phyloP scores from a whole-genome alignment of 805 yeast genomes.

The Schwanniomyces yamadae region DNA sequence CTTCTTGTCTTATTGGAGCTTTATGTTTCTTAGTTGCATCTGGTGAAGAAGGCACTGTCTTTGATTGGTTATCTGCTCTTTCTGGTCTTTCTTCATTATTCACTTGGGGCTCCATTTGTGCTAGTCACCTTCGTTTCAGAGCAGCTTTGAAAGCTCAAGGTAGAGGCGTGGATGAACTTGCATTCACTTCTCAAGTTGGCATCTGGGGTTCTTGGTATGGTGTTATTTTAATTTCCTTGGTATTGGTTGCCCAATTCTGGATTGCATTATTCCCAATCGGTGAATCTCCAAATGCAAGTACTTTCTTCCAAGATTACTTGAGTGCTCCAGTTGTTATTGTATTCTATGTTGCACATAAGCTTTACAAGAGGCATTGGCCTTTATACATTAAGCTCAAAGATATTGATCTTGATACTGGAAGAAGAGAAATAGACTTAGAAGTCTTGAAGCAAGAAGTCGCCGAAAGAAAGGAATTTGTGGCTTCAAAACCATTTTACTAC shows the following conservation, averaged over 20 bases:
- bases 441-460: constrained; percentile 41
- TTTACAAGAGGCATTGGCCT: constrained; percentile 25
- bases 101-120: constrained; percentile 40
- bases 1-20: constrained; percentile 36
- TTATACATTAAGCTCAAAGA: constrained; percentile 31
- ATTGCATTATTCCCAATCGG: constrained; percentile 54
- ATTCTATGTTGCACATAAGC: constrained; percentile 41
- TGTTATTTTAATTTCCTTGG: constrained; percentile 45
- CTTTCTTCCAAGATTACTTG: constrained; percentile 41
- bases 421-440: constrained; percentile 38
- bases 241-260: constrained; percentile 58
- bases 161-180: constrained; percentile 33
- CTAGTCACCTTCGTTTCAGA: constrained; percentile 42
- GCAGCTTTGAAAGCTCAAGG: constrained; percentile 36
- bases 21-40: constrained; percentile 62
- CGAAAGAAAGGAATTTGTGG: constrained; percentile 26
- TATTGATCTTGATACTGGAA: constrained; percentile 45
- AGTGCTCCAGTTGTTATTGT: constrained; percentile 30
- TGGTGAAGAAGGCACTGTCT: constrained; percentile 27
- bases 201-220: constrained; percentile 51
- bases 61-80: constrained; percentile 41
- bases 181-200: constrained; percentile 39
- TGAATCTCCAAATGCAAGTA: constrained; percentile 18
- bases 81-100: constrained; percentile 42
- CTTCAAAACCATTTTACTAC: constrained; percentile 5